These are phyloP conservation scores for Candida adriatica DNA, from an alignment of 805 yeast genomes.

Conservation along the genomic window DNA sequence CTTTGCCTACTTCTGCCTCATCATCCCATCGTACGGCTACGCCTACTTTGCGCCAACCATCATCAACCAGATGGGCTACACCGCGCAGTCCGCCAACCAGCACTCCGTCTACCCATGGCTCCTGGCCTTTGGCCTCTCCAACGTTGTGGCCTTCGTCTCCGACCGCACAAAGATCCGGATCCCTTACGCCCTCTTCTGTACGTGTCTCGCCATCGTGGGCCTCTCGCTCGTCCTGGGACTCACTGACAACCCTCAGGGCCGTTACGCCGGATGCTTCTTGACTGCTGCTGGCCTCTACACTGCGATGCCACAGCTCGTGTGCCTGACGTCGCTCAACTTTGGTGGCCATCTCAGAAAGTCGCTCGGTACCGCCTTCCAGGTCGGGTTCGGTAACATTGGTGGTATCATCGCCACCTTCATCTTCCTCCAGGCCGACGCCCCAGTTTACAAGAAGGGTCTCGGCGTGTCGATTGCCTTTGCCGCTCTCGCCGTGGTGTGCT, in stretches of 20 bases:
- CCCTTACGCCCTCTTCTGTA: slow-evolving; percentile 30
- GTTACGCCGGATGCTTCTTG: slow-evolving; percentile 34
- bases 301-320: slow-evolving; percentile 31
- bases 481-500: slow-evolving; percentile 32
- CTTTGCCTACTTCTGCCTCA: slow-evolving; percentile 31
- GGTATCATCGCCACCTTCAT: slow-evolving; percentile 34
- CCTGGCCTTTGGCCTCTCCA: slow-evolving; percentile 60
- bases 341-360: slow-evolving; percentile 35
- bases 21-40: slow-evolving; percentile 33
- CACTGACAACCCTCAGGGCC: slow-evolving; percentile 31
- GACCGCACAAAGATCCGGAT: slow-evolving; percentile 46
- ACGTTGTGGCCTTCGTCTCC: slow-evolving; percentile 54
- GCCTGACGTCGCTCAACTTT: slow-evolving; percentile 32
- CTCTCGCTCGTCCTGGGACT: slow-evolving; percentile 30
- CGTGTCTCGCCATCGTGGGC: slow-evolving; percentile 28
- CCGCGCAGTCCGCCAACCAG: slow-evolving; percentile 68
- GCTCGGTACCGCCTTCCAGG: slow-evolving; percentile 31
- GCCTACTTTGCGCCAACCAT: slow-evolving; percentile 40
- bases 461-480: slow-evolving; percentile 39
- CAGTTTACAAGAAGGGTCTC: slow-evolving; percentile 30
- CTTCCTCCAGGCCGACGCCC: slow-evolving; percentile 32
- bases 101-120: slow-evolving; percentile 87
- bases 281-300: slow-evolving; percentile 32
- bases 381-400: slow-evolving; percentile 34
- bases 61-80: slow-evolving; percentile 37